Base-by-base conservation (phyloP, 805 yeast genomes). In the Candida quercuum region DNA sequence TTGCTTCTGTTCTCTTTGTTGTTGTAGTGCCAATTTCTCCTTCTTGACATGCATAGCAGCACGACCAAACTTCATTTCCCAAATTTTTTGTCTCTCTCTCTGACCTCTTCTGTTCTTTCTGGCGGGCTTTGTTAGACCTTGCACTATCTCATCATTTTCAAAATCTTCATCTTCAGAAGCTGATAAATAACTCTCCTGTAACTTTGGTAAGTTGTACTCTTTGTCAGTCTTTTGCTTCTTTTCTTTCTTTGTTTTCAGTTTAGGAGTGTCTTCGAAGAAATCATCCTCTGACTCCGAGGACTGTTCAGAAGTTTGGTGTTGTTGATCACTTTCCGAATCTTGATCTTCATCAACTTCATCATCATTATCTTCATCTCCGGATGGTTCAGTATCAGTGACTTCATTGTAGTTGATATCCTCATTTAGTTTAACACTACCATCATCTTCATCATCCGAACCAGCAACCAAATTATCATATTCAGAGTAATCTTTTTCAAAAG, bases 101-200 rank as follows among this genome's bases (percentile, higher is more conserved):
- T 93, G 99, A 19, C 99, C 99, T 60, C 97, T 78, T 64, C 99
- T 73, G 60, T 93, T 93, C 51, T 88, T 87, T 45, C 91, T 74
- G 43, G 60, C 63, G 15, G 69, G 71, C 21, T 73, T 59, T 1
- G 80, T 77, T 4, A 70, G 63, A 33, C 66, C 69, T 39, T 77
- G 72, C 6, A 78, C 77, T 9, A 71, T 66, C 33, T 65, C 57
- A 50, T 68, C 71, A 24, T 67, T 70, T 23, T 74, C 81, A 13
- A 71, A 77, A 25, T 85, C 94, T 1, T 86, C 80, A 3, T 87
- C 91, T 5, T 48, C 53, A 13, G 84, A 96, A 5, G 87, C 94
- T 5, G 96, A 87, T 42, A 73, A 74, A 59, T 86, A 93, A 5
- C 99, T 99, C 1, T 76, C 64, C 37, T 81, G 78, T 35, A 88